A percentile compares a stretch with the other conserved stretches of the same genome.
These are phyloP conservation scores for Dujonia santamariae DNA, from an alignment of 1,139 yeast genomes.

Conservation along the genomic window DNA sequence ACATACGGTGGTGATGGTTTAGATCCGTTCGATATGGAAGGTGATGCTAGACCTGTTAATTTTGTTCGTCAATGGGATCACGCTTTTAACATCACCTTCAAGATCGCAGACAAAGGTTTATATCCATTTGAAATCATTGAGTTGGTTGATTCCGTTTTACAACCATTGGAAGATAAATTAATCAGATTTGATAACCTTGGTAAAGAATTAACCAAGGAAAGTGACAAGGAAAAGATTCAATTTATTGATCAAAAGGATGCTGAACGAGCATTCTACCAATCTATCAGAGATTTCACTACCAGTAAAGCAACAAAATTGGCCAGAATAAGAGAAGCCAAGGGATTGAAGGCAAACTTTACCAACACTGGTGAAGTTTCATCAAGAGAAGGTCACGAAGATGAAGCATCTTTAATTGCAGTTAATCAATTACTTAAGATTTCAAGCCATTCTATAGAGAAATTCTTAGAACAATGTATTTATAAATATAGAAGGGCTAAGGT, in stretches of 20 bases:
- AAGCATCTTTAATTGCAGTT: constrained; percentile 47
- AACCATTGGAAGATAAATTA: constrained; percentile 58
- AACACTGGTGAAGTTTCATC: constrained; percentile 36
- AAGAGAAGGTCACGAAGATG: constrained; percentile 28
- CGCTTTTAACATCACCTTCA: constrained; percentile 69
- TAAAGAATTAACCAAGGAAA: constrained; percentile 37
- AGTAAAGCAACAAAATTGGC: constrained; percentile 60
- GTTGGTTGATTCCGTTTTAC: constrained; percentile 52
- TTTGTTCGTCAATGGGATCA: constrained; percentile 95
- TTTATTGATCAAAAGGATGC: constrained; percentile 82
- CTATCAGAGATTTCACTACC: constrained; percentile 61
- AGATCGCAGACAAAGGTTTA: constrained; percentile 52
- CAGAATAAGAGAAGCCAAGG: constrained; percentile 52
- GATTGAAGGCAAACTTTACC: constrained; percentile 29
- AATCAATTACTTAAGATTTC: constrained; percentile 76
- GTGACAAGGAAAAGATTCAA: constrained; percentile 47
- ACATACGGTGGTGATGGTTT: constrained; percentile 98
- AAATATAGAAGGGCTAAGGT: constrained; percentile 90
- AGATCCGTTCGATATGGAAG: constrained; percentile 99
- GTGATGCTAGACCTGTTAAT: constrained; percentile 95
- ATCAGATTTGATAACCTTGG: constrained; percentile 76
- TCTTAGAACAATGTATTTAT: constrained; percentile 71
- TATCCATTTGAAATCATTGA: constrained; percentile 69
- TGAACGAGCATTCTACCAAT: constrained; percentile 75
- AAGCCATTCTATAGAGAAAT: constrained; percentile 54